These are phyloP conservation scores for Penstemon barbatus DNA, from an alignment of 257 asterid genomes.

Conservation along the genomic window DNA sequence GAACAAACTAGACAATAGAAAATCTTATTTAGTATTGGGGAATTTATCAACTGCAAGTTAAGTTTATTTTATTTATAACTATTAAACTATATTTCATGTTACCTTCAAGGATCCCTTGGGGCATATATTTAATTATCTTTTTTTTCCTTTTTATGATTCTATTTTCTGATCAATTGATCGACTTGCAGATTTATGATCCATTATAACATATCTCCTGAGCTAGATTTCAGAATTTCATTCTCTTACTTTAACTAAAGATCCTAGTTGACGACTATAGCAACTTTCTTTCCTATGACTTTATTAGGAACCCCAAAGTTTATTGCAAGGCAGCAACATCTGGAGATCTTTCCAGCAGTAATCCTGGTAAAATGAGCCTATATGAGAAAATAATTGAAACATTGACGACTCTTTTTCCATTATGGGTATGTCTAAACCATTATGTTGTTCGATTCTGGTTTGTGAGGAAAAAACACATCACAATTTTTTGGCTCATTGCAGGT, in stretches of 20 bases:
- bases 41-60: neutral
- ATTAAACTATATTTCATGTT: too few species aligned
- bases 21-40: neutral
- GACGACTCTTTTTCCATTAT: conserved; percentile 89
- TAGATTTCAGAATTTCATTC: conserved; percentile 9
- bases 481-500: conserved; percentile 57
- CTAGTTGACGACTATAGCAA: neutral
- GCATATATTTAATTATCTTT: neutral
- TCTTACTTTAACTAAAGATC: neutral
- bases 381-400: conserved; percentile 85
- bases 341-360: conserved; percentile 58
- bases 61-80: too few species aligned
- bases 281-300: conserved; percentile 20
- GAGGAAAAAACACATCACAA: neutral
- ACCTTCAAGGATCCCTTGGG: too few species aligned
- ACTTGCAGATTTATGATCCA: conserved; percentile 11
- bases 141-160: conserved; percentile 1
- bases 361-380: conserved; percentile 63
- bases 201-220: conserved; percentile 1
- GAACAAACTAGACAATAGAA: neutral
- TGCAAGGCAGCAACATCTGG: conserved; percentile 81
- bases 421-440: conserved; percentile 60
- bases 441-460: conserved; percentile 23
- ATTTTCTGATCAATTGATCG: conserved; percentile 12
- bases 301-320: conserved; percentile 45